These are phyloP conservation scores for Cladosporium sp. DNA, from an alignment of 2,329 filamentous ascomycete genomes.

Conservation along the genomic window DNA sequence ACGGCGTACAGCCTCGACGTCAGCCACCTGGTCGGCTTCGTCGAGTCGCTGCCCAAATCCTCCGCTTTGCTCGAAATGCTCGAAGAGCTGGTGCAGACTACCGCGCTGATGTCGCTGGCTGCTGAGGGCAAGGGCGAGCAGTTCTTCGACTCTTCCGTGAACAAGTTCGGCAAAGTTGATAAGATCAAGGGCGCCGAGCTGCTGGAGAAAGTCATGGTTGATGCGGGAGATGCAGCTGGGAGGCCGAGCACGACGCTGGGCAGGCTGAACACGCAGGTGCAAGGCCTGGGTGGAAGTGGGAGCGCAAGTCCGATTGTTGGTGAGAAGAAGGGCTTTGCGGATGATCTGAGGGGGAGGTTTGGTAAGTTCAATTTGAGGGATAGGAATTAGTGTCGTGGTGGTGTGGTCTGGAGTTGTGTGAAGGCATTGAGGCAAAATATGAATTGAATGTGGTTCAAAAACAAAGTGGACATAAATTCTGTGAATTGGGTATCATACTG, in stretches of 20 bases:
- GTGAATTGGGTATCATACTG: not conserved
- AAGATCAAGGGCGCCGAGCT: slow-evolving; percentile 83
- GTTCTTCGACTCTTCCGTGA: slow-evolving; percentile 86
- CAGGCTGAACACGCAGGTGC: slow-evolving; percentile 14
- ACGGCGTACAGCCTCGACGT: slow-evolving; percentile 80
- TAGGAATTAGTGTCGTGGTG: slow-evolving; percentile 1
- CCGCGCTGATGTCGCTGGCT: slow-evolving; percentile 72
- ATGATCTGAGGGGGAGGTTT: slow-evolving; percentile 16
- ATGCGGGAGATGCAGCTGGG: not conserved
- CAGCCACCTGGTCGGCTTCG: slow-evolving; percentile 79
- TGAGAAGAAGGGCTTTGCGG: slow-evolving; percentile 13
- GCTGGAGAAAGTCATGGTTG: slow-evolving; percentile 70
- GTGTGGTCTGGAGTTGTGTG: not conserved
- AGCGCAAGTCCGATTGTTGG: slow-evolving; percentile 15
- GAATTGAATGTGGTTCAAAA: not conserved
- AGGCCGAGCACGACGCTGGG: slow-evolving; percentile 12
- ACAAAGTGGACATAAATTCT: not conserved
- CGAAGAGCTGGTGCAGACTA: slow-evolving; percentile 90
- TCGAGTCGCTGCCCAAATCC: slow-evolving; percentile 75
- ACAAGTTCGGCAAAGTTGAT: slow-evolving; percentile 91
- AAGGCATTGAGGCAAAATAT: not conserved
- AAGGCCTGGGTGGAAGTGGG: slow-evolving; percentile 3
- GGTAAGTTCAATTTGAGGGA: slow-evolving; percentile 14
- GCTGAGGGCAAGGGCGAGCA: slow-evolving; percentile 80
- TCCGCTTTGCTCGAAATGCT: slow-evolving; percentile 86